Evolutionary conservation across 2,329 filamentous ascomycete genomes (phyloP), one percentile per base, ranked within the genome.

Genomic region (Rhynchosporium graminicola): DNA sequence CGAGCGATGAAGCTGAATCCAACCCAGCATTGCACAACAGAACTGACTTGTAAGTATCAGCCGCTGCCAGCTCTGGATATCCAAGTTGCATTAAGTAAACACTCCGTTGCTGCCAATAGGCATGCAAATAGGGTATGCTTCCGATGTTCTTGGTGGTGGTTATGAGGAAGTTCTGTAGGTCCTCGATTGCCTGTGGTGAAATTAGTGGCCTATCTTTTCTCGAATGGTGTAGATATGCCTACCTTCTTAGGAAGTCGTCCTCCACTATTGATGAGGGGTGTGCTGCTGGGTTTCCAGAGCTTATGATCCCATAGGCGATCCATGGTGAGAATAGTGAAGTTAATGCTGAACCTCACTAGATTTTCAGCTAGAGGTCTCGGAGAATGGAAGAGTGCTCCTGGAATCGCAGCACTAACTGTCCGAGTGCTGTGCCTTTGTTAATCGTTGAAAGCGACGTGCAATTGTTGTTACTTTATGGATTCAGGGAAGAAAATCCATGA

Each of bases 1-100:
- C 60, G 26, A 60, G 31, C n/a, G 48, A 6, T 4, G 40, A 38
- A 13, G 4, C 38, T 38, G 8, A 26, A 20, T 62, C 52, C n/a
- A 64, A 36, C 1, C 42, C 56, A 29, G 52, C 42, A 20, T 38
- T 42, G n/a, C 20, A 60, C 9, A 64, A 45, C 33, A 64, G 0
- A n/a, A 64, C 56, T 1, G 59, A 52, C 26, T 64, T 66, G 43
- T 62, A 64, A 29, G 64, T 59, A 62, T 64, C 62, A 4, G 46
- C 20, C n/a, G 62, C 62, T 2, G 56, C 59, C 3, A 66, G 62
- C 38, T 66, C 62, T 5, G 62, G 60, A 40, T 48, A 66, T 2
- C 57, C 59, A 3, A 66, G n/a, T 15, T 51, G 13, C 3, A 61
- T 7, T 29, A 64, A 48, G 3, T 31, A 20, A n/a, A 46, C 38